Base-by-base conservation (phyloP, 1,139 yeast genomes). In the Blastobotrys apis region DNA sequence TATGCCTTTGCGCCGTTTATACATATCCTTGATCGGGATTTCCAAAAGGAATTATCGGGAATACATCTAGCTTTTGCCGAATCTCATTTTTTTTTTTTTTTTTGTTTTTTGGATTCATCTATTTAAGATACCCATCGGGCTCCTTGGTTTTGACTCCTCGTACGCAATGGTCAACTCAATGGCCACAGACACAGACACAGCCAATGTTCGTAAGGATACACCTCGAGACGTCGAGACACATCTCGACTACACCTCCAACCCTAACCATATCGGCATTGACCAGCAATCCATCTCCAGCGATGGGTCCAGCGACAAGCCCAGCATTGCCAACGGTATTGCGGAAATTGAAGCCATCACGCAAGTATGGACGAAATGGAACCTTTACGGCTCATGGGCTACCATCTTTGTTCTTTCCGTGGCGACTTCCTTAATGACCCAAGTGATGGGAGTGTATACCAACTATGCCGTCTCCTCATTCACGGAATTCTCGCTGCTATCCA, bases 391-490 rank as follows among this genome's bases (percentile, higher is more conserved):
- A 8, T 59, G 58, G 50, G 37, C 53, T 17, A 64, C 67, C 33
- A 54, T 71, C 29, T 52, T 69, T 35, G 53, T 71, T 13, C 56
- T 68, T 43, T 63, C 74, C 4, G 67, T 72, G 63, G 66, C 65
- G n/a, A 49, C 56, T 31, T 57, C 71, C 19, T 60, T 73, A 20
- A 73, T 71, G 39, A 56, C 60, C 15, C 61, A 66, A 27, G 68
- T 74, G 16, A 62, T 72, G 3, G 56, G 54, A 27, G 60, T 61
- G 41, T 69, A 69, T 43, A 61, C 69, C n/a, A 63, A 69, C 5
- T 68, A 62, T 43, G 74, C 72, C 5, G 67, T 73, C 2, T 65
- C 71, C 15, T 53, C 59, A 19, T 69, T 69, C 56, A 52, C 61
- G 41, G 60, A 63, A 20, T 72, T 68, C 52, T 64, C 73, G 3